These are phyloP conservation scores for Fusarium setosum DNA, from an alignment of 2,329 filamentous ascomycete genomes.

Conservation along the genomic window DNA sequence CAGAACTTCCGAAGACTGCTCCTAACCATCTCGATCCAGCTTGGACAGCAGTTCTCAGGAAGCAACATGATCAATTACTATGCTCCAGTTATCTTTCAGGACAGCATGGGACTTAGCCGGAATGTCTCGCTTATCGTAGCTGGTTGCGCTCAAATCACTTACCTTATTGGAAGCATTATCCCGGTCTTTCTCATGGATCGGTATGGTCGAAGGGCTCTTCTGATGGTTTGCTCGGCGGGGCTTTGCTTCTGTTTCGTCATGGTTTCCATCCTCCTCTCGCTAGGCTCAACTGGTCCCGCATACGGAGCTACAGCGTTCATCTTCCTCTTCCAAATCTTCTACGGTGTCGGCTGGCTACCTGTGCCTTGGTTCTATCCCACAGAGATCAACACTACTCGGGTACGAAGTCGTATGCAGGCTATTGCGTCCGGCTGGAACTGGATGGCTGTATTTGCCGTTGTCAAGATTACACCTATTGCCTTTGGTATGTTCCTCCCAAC, in stretches of 20 bases:
- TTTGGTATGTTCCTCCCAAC: background rate
- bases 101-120: background rate
- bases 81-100: conserved; percentile 49
- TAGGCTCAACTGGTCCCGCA: background rate
- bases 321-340: background rate
- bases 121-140: background rate
- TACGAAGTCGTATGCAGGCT: background rate
- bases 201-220: background rate
- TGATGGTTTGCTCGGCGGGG: background rate
- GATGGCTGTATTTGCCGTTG: background rate
- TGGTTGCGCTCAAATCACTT: background rate
- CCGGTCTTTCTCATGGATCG: background rate
- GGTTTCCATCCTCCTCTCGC: background rate
- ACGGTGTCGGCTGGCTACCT: background rate
- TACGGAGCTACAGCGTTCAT: background rate
- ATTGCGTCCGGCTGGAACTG: background rate
- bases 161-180: background rate
- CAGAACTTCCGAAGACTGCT: background rate
- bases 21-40: background rate
- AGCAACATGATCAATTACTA: conserved; percentile 45
- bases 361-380: background rate
- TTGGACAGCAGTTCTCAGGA: conserved; percentile 17
- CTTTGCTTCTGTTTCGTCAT: background rate
- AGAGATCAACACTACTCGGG: background rate
- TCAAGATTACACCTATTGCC: background rate